Evolutionary conservation across 2,329 filamentous ascomycete species (phyloP), one percentile per base, ranked within the genome.

Genomic region (Trichoderma sp.): DNA sequence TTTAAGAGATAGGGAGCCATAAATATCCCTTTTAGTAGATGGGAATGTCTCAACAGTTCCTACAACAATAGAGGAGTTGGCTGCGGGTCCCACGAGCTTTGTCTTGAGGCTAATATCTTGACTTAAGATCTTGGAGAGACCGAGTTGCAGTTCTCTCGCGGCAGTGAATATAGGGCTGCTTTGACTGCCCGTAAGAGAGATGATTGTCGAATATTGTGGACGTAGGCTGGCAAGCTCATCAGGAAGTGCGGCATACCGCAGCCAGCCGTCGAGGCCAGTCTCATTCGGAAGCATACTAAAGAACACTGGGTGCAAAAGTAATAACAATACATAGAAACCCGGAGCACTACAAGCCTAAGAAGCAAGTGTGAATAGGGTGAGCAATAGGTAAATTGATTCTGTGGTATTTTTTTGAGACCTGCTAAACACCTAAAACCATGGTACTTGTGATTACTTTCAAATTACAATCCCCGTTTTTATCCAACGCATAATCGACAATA

Each of bases 201-300:
- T 56, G 21, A 56, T 56, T 56, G 28, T 34, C 28, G 54, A 56
- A 30, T 56, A 56, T 56, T 8, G 54, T n/a, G 54, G 18, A 30
- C 28, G 54, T 56, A 32, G 54, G 30, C 28, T 34, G 54, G 30
- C 54, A 32, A 16, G 7, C 54, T 56, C 54, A 13, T 56, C 18
- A 56, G 54, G 54, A 34, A 56, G 54, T 34, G 54, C 54, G 30
- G 54, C 54, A 56, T 56, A 56, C 18, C 54, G 54, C 54, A 56
- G 32, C 54, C 54, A 56, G 28, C 54, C 54, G 4, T 56, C 54
- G 54, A 56, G 26, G 54, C 54, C 54, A 21, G 54, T 34, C 54
- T 56, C 54, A 14, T 30, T n/a, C 8, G 30, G 30, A 30, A 56
- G 54, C 54, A 34, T 56, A 56, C 28, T 56, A 4, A 56, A 13